These are phyloP conservation scores for Sorghum bicolor DNA, from an alignment of 176 grass and related monocot species.

Conservation along the genomic window Sorghum_bicolor_NCBIv3 NC_012876.2:59052001-59052500, in stretches of 20 bases:
- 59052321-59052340: too few species aligned
- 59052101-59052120: neutral
- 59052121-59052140: too few species aligned
- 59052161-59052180: constrained; percentile 65
- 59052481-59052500: neutral
- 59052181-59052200: constrained; percentile 72
- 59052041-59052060: too few species aligned
- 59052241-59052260: constrained; percentile 60
- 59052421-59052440: neutral
- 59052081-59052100: too few species aligned
- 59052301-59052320: neutral
- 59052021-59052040: too few species aligned
- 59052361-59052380: neutral
- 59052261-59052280: constrained; percentile 29
- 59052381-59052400: neutral
- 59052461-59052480: neutral
- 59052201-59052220: constrained; percentile 73
- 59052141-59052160: constrained; percentile 46
- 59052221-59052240: constrained; percentile 63
- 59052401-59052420: neutral
- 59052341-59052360: too few species aligned
- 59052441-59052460: neutral
- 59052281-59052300: neutral
- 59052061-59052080: too few species aligned
- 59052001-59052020: too few species aligned